These are phyloP conservation scores for Corylus avellana DNA, from an alignment of 306 rosid genomes.

Conservation along the genomic window DNA sequence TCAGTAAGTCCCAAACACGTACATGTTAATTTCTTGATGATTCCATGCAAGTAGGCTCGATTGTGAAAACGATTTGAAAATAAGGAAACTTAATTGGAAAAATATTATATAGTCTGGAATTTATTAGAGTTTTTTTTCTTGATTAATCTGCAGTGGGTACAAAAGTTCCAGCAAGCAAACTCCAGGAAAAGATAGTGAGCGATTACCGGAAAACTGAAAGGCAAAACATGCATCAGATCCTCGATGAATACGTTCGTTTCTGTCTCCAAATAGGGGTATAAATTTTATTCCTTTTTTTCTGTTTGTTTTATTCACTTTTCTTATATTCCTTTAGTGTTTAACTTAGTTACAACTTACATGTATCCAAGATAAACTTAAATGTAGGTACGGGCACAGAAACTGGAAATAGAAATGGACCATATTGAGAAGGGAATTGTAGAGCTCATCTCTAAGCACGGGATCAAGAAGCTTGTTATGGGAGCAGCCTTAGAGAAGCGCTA, in stretches of 20 bases:
- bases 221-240: constrained; percentile 54
- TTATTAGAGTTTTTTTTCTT: constrained; percentile 1
- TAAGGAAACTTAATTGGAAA: no score
- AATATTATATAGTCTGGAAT: neutral
- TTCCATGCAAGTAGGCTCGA: no score
- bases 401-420: no score
- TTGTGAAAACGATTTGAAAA: no score
- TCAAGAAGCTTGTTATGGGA: no score
- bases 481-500: no score
- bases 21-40: no score
- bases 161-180: constrained; percentile 50
- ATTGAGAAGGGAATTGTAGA: no score
- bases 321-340: neutral
- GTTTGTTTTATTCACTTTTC: neutral
- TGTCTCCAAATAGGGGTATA: constrained; percentile 31
- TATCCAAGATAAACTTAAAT: no score
- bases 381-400: no score
- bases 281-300: neutral
- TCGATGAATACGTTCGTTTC: constrained; percentile 53
- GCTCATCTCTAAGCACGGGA: no score
- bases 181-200: constrained; percentile 49
- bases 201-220: constrained; percentile 59
- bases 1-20: constrained; percentile 49
- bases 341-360: no score
- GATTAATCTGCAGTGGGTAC: constrained; percentile 57